Base-by-base conservation (phyloP, 2,329 filamentous ascomycete genomes). In the Colletotrichum gloeosporioides region DNA sequence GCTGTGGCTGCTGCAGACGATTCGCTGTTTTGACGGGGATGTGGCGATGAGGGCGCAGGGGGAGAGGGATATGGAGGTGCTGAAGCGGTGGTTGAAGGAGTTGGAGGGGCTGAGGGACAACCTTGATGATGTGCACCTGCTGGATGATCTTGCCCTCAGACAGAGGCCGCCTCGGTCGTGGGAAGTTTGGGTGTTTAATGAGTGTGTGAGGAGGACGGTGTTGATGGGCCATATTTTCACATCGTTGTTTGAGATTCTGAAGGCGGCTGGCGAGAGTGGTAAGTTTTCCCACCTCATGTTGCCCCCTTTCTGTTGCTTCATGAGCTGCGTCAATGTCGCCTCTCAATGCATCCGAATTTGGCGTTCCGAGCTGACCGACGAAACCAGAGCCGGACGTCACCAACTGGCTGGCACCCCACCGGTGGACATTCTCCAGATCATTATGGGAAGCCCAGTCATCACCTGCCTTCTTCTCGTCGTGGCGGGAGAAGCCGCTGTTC, bases 141-240 rank as follows among this genome's bases (percentile, higher is more conserved):
- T 83, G 61, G 78, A 81, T 4, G 69, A 77, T 25, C 67, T 75
- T 6, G 77, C 73, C 63, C 73, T 82, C 39, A 80, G 82, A 36
- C 82, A 84, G 4, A 80, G 79, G 31, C 83, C 84, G 27, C 87
- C 87, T 1, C 80, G 83, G 68, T 85, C 80, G 31, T 89, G 87
- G 87, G 86, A 88, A 81, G 85, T 81, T 80, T 89, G 87, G 87
- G 73, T 88, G 12, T 82, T 89, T 16, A 79, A 85, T 6, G 87
- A 88, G 79, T 86, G 85, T 73, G 79, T 83, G 8, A 82, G 87
- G 18, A 82, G 86, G 53, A 88, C 85, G 1, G 78, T 83, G 15
- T 75, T 88, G 72, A 82, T 84, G 73, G 78, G 81, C 1, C 79
- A 81, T 55, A 79, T 82, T 2, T 82, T 85, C 29, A 79, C 82